Evolutionary conservation across 805 yeast species (phyloP).

Genomic region (Candida krabiensis): DNA sequence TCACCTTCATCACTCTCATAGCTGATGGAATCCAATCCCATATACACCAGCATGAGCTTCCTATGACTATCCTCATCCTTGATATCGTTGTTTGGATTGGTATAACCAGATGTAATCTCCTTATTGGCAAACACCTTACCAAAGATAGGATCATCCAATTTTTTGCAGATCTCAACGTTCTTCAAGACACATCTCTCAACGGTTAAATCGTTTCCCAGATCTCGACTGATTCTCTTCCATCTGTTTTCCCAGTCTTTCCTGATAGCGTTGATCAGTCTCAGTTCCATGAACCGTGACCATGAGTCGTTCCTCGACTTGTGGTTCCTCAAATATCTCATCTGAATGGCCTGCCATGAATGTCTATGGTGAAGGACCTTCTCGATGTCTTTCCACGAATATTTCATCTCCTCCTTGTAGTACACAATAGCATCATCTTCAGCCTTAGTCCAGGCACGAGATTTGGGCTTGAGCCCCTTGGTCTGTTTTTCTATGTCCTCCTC

Average conservation of each 20-base stretch:
- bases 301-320: slow-evolving; percentile 36
- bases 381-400: slow-evolving; percentile 40
- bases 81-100: slow-evolving; percentile 27
- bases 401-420: slow-evolving; percentile 36
- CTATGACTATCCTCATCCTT: slow-evolving; percentile 33
- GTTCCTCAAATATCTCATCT: slow-evolving; percentile 44
- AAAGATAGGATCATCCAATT: slow-evolving; percentile 28
- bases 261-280: slow-evolving; percentile 31
- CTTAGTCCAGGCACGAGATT: slow-evolving; percentile 32
- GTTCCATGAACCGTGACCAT: slow-evolving; percentile 37
- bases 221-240: slow-evolving; percentile 38
- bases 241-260: slow-evolving; percentile 41
- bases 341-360: slow-evolving; percentile 48
- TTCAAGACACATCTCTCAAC: slow-evolving; percentile 32
- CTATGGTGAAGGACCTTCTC: slow-evolving; percentile 30
- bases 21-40: slow-evolving; percentile 36
- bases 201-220: slow-evolving; percentile 30
- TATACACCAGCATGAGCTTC: slow-evolving; percentile 36
- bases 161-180: slow-evolving; percentile 32
- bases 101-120: slow-evolving; percentile 27
- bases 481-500: slow-evolving; percentile 3
- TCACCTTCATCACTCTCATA: slow-evolving; percentile 32
- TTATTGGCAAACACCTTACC: slow-evolving; percentile 28
- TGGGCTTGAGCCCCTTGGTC: slow-evolving; percentile 6
- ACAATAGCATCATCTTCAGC: slow-evolving; percentile 38